These are phyloP conservation scores for Rubia balearica DNA, from an alignment of 305 asterid species.

Conservation along the genomic window DNA sequence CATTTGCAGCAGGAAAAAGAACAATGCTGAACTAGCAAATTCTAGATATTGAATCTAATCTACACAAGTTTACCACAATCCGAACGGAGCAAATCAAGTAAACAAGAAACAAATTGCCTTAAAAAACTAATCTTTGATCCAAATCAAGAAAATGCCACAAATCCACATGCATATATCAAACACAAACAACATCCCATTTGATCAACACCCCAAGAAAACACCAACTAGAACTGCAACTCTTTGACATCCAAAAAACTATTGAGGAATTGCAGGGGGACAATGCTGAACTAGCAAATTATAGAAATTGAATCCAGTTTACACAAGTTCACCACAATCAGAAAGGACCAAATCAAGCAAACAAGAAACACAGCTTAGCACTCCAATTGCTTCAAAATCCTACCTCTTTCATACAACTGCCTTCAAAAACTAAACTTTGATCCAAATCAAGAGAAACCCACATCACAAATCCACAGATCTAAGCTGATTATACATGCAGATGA, in stretches of 20 bases:
- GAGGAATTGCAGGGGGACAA: too few species aligned
- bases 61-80: background rate
- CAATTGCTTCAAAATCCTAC: background rate
- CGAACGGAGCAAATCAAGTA: background rate
- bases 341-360: constrained; percentile 1
- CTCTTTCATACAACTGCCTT: background rate
- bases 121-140: constrained; percentile 21
- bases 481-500: constrained; percentile 18
- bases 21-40: too few species aligned
- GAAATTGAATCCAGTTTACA: background rate
- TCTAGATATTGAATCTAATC: too few species aligned
- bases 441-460: constrained; percentile 17
- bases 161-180: background rate
- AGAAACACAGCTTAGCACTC: too few species aligned
- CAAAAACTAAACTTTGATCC: constrained; percentile 21
- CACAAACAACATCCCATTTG: background rate
- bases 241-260: too few species aligned
- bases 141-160: constrained; percentile 17
- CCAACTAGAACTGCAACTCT: too few species aligned
- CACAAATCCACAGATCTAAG: constrained; percentile 30
- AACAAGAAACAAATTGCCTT: background rate
- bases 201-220: too few species aligned
- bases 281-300: too few species aligned
- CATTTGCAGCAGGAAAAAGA: background rate
- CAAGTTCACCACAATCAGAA: background rate